phyloP scores from a whole-genome alignment of 306 rosid species.

The Parietaria judaica region DNA sequence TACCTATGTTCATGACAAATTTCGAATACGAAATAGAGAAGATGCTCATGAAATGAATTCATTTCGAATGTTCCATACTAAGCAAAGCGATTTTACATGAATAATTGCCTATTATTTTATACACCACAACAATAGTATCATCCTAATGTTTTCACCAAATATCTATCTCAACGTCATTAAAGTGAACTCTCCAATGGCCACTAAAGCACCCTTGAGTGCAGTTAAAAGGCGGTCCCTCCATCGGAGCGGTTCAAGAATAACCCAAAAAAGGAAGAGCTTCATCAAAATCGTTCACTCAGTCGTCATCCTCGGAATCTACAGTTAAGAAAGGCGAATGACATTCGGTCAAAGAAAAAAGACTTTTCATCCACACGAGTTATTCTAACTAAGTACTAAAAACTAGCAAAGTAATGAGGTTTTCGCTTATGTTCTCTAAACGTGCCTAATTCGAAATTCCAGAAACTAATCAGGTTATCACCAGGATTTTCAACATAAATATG shows the following conservation, averaged over 20 bases:
- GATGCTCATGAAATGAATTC: neutral
- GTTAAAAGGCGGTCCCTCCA: conserved; percentile 29
- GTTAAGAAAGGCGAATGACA: conserved; percentile 4
- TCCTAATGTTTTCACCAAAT: conserved; percentile 25
- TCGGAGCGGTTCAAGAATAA: conserved; percentile 29
- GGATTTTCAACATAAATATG: too few species aligned
- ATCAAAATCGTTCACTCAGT: conserved; percentile 37
- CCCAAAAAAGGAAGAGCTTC: conserved; percentile 22
- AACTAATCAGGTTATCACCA: too few species aligned
- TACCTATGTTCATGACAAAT: neutral
- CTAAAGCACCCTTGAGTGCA: conserved; percentile 25
- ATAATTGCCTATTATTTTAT: conserved; percentile 41
- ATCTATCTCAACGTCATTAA: conserved; percentile 24
- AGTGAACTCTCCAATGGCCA: conserved; percentile 27
- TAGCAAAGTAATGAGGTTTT: too few species aligned
- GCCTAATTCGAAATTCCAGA: too few species aligned
- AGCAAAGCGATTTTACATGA: conserved; percentile 43
- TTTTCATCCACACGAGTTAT: neutral
- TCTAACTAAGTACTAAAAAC: too few species aligned
- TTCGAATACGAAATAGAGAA: neutral
- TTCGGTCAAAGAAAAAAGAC: conserved; percentile 14
- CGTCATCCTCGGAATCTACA: conserved; percentile 95
- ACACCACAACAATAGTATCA: conserved; percentile 35
- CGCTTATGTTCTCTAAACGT: too few species aligned
- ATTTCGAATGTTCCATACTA: conserved; percentile 6